Evolutionary conservation across 768 basidiomycete species (phyloP).

Genomic region (Boletus tylopilopsis): DNA sequence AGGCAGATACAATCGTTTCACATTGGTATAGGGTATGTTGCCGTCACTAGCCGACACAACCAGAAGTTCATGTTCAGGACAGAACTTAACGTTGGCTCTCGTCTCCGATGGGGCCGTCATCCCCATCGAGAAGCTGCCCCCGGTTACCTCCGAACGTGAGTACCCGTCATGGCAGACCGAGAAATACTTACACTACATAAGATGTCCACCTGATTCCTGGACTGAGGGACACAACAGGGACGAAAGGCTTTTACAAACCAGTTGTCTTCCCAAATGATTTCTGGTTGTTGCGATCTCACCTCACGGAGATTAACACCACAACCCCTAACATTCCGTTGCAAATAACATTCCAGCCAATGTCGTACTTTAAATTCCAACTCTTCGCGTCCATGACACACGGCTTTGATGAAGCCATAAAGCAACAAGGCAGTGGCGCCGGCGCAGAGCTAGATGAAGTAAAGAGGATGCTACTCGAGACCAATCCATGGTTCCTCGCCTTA

Average conservation of each 20-base stretch:
- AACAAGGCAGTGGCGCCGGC: slow-evolving; percentile 56
- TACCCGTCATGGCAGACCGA: slow-evolving; percentile 10
- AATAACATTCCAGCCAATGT: slow-evolving; percentile 81
- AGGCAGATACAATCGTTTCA: slow-evolving; percentile 63
- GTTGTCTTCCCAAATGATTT: slow-evolving; percentile 94
- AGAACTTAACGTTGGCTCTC: slow-evolving; percentile 88
- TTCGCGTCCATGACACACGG: slow-evolving; percentile 82
- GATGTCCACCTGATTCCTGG: slow-evolving; percentile 62
- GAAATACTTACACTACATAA: slow-evolving; percentile 27
- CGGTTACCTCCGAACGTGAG: slow-evolving; percentile 61
- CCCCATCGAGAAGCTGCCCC: slow-evolving; percentile 51
- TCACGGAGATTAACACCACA: slow-evolving; percentile 81
- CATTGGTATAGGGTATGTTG: slow-evolving; percentile 75
- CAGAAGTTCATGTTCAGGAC: slow-evolving; percentile 7
- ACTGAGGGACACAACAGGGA: slow-evolving; percentile 60
- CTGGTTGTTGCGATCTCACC: slow-evolving; percentile 83
- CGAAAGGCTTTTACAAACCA: slow-evolving; percentile 75
- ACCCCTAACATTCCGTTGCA: slow-evolving; percentile 75
- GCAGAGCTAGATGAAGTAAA: slow-evolving; percentile 94
- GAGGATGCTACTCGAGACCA: slow-evolving; percentile 86
- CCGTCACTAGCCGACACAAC: not conserved
- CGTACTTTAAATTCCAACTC: slow-evolving; percentile 83
- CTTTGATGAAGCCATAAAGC: slow-evolving; percentile 82
- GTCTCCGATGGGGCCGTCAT: slow-evolving; percentile 66
- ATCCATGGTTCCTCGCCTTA: slow-evolving; percentile 82